Evolutionary conservation across 805 yeast genomes (phyloP).

Genomic region (Wickerhamomyces bovis): DNA sequence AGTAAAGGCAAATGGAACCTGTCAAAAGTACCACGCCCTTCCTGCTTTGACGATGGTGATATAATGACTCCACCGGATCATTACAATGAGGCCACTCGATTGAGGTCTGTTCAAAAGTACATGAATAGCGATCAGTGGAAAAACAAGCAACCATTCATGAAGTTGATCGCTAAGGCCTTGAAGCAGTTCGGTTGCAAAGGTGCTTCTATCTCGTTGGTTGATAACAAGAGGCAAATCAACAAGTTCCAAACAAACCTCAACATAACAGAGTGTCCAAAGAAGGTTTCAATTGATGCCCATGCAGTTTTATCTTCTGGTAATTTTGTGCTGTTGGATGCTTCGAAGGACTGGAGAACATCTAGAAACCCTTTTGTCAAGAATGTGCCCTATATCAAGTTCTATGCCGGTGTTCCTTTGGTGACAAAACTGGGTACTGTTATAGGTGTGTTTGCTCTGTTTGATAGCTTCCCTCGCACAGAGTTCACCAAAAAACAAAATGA

Average conservation of each 20-base stretch:
- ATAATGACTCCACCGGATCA: slow-evolving; percentile 57
- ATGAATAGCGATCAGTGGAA: slow-evolving; percentile 44
- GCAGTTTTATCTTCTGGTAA: slow-evolving; percentile 52
- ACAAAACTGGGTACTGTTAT: slow-evolving; percentile 36
- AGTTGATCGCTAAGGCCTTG: slow-evolving; percentile 32
- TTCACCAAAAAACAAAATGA: slow-evolving; percentile 31
- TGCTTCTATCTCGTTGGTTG: slow-evolving; percentile 54
- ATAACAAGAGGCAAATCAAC: slow-evolving; percentile 39
- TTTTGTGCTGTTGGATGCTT: slow-evolving; percentile 52
- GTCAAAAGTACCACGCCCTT: slow-evolving; percentile 50
- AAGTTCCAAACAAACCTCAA: slow-evolving; percentile 44
- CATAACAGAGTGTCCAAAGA: slow-evolving; percentile 45
- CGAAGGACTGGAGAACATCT: slow-evolving; percentile 63
- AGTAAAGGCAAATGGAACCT: slow-evolving; percentile 51
- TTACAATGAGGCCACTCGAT: slow-evolving; percentile 41
- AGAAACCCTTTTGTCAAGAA: slow-evolving; percentile 60
- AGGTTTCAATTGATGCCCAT: slow-evolving; percentile 62
- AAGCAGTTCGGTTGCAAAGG: slow-evolving; percentile 42
- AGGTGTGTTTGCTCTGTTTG: slow-evolving; percentile 59
- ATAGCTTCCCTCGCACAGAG: slow-evolving; percentile 33
- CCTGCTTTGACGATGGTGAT: slow-evolving; percentile 40
- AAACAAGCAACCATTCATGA: slow-evolving; percentile 32
- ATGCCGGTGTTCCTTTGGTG: slow-evolving; percentile 57
- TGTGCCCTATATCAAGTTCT: slow-evolving; percentile 53
- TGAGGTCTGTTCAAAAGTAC: slow-evolving; percentile 37